These are phyloP conservation scores for Elymus sibiricus DNA, from an alignment of 176 grass and related monocot genomes.

Conservation along the genomic window DNA sequence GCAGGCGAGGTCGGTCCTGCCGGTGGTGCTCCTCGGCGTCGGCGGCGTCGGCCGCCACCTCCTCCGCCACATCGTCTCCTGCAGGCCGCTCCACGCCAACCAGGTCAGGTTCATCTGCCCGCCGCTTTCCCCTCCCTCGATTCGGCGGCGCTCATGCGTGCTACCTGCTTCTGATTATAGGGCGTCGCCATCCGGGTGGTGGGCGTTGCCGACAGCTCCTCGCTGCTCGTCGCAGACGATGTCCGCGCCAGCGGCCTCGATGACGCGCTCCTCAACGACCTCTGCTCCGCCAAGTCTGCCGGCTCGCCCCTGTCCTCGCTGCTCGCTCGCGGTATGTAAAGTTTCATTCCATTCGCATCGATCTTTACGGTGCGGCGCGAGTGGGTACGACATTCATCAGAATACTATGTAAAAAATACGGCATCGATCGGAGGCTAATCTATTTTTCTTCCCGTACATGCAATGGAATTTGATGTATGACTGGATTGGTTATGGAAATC, in stretches of 20 bases:
- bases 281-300: slow-evolving; percentile 66
- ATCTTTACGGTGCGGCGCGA: neutral
- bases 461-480: neutral
- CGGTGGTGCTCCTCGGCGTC: slow-evolving; percentile 78
- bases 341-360: neutral
- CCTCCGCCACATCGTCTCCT: slow-evolving; percentile 70
- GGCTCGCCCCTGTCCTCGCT: slow-evolving; percentile 64
- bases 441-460: neutral
- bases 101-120: slow-evolving; percentile 23
- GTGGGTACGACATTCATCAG: neutral
- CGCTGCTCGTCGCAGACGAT: slow-evolving; percentile 65
- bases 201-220: slow-evolving; percentile 71
- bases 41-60: slow-evolving; percentile 86
- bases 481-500: slow-evolving; percentile 1
- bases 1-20: slow-evolving; percentile 39
- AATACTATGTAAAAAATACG: neutral
- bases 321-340: slow-evolving; percentile 34
- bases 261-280: slow-evolving; percentile 55
- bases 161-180: slow-evolving; percentile 14
- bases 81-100: slow-evolving; percentile 64
- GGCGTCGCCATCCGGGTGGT: slow-evolving; percentile 75
- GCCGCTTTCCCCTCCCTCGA: neutral
- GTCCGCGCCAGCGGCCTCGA: slow-evolving; percentile 50
- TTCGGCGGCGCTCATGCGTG: neutral
- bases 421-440: neutral